Percentiles rank a stretch among this genome's conserved stretches.
Evolutionary conservation across 2,329 filamentous ascomycete genomes (phyloP).

Genomic region (Sclerotinia glacialis): DNA sequence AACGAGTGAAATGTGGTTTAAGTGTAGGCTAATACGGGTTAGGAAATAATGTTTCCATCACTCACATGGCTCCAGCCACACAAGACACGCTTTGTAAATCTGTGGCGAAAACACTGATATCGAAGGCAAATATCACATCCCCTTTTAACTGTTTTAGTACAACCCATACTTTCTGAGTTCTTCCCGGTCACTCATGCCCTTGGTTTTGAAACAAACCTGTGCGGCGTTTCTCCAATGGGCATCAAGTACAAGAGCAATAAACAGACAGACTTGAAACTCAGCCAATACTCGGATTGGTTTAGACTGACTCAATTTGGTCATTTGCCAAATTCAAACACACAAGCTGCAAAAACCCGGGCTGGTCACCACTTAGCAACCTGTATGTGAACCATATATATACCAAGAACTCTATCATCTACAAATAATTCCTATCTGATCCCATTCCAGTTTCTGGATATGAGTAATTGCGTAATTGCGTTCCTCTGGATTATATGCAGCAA

Average conservation of each 20-base stretch:
- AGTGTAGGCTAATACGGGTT: neutral
- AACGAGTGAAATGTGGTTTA: neutral
- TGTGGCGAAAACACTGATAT: too few relatives aligned
- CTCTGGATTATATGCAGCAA: neutral
- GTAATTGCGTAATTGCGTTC: neutral
- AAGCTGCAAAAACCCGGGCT: neutral
- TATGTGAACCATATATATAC: neutral
- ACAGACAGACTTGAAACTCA: too few relatives aligned
- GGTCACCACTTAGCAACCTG: neutral
- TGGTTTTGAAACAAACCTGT: too few relatives aligned
- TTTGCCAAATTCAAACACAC: too few relatives aligned
- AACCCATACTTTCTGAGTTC: too few relatives aligned
- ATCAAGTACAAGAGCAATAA: too few relatives aligned
- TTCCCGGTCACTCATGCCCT: too few relatives aligned
- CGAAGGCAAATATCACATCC: too few relatives aligned
- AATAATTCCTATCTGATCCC: neutral
- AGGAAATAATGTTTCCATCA: slow-evolving; percentile 13
- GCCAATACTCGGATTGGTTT: too few relatives aligned
- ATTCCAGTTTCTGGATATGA: neutral
- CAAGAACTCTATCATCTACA: neutral
- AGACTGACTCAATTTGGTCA: too few relatives aligned
- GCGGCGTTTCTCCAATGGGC: too few relatives aligned
- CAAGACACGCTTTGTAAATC: neutral
- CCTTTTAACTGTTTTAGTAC: too few relatives aligned
- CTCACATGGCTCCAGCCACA: neutral